Conservation (phyloP, 2,329 filamentous ascomycete species). For the Gliomastix tumulicola region DNA sequence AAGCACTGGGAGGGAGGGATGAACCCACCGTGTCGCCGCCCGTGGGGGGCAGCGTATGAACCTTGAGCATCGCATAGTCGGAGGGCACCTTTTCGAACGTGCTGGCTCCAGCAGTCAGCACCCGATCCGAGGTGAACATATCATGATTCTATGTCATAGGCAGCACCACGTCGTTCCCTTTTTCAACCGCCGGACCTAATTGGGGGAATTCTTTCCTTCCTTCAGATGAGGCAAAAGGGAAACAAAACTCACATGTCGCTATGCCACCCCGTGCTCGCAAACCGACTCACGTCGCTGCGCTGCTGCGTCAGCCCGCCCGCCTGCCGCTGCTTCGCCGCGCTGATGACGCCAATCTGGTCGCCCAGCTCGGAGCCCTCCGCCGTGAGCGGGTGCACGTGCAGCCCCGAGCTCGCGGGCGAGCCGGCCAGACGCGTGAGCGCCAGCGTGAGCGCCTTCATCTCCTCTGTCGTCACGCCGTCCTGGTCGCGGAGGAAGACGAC, state of each 20-base stretch:
- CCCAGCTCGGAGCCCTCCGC: slow-evolving; percentile 44
- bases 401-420: slow-evolving; percentile 35
- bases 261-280: slow-evolving; percentile 34
- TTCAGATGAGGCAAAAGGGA: no score
- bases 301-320: slow-evolving; percentile 43
- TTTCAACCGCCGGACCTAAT: no score
- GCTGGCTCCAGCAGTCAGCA: slow-evolving; percentile 5
- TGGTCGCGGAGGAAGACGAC: slow-evolving; percentile 29
- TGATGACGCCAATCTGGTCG: slow-evolving; percentile 50
- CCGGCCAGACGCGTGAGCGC: slow-evolving; percentile 21
- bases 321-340: slow-evolving; percentile 47
- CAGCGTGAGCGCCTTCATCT: slow-evolving; percentile 29
- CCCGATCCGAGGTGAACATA: no score
- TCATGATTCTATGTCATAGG: no score
- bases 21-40: slow-evolving; percentile 42
- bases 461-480: slow-evolving; percentile 23
- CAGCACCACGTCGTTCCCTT: no score
- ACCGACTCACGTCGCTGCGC: slow-evolving; percentile 40
- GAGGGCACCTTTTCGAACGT: slow-evolving; percentile 52
- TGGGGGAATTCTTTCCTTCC: no score
- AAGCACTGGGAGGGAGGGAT: no score
- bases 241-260: slow-evolving; percentile 47
- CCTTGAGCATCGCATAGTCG: slow-evolving; percentile 54
- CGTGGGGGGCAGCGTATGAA: slow-evolving; percentile 47
- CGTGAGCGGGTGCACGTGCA: slow-evolving; percentile 48